Conservation (phyloP, 768 basidiomycete species). For the Tulasnella sp. region DNA sequence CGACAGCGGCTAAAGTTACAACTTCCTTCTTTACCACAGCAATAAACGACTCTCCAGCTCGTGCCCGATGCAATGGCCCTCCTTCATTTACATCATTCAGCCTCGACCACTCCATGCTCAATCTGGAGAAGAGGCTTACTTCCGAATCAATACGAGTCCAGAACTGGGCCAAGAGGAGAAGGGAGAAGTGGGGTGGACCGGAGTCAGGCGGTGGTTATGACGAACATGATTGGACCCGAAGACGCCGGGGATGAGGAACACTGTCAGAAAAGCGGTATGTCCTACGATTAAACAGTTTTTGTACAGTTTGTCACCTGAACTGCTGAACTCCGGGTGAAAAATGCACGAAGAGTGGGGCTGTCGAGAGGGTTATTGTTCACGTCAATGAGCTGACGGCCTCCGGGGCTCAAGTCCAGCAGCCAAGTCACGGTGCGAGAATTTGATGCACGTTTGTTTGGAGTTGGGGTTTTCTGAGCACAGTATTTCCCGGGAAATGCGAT, state of each 20-base stretch:
- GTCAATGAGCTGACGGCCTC: slow-evolving; percentile 66
- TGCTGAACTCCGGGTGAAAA: slow-evolving; percentile 66
- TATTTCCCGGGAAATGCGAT: slow-evolving; percentile 72
- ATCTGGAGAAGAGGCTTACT: slow-evolving; percentile 71
- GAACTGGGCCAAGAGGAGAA: slow-evolving; percentile 79
- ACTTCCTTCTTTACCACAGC: background rate
- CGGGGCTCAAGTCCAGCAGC: slow-evolving; percentile 79
- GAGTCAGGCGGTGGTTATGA: slow-evolving; percentile 87
- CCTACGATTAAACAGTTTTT: background rate
- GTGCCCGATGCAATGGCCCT: slow-evolving; percentile 22
- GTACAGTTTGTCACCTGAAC: background rate
- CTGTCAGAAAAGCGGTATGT: slow-evolving; percentile 82
- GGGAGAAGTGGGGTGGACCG: slow-evolving; percentile 81
- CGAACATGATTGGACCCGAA: slow-evolving; percentile 84
- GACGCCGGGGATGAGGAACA: slow-evolving; percentile 85
- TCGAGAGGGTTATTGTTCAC: slow-evolving; percentile 88
- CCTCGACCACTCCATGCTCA: slow-evolving; percentile 42
- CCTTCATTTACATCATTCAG: slow-evolving; percentile 13
- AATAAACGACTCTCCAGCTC: background rate
- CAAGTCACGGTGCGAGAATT: slow-evolving; percentile 93
- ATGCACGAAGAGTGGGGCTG: slow-evolving; percentile 87
- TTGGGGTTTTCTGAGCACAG: slow-evolving; percentile 76
- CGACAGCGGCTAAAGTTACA: background rate
- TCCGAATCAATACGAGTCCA: slow-evolving; percentile 83
- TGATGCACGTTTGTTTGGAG: slow-evolving; percentile 91